Evolutionary conservation across 768 basidiomycete species (phyloP).

Genomic region (Strobilomyces echinocephalus): DNA sequence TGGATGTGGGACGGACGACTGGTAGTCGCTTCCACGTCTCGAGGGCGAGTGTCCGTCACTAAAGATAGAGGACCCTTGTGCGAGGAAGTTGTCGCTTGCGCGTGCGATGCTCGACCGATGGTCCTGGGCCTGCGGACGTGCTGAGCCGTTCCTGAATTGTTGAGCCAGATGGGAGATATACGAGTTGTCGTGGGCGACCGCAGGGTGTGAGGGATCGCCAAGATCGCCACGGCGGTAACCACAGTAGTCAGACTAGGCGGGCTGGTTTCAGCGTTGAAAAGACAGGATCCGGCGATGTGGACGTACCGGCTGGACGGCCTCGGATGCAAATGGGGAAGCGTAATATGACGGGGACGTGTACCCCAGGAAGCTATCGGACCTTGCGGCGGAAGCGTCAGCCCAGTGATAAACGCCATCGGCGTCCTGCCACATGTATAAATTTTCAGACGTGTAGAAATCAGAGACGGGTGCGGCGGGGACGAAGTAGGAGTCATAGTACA

Average conservation of each 20-base stretch:
- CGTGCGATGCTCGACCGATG: slow-evolving; percentile 30
- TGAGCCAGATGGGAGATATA: slow-evolving; percentile 24
- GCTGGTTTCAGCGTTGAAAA: slow-evolving; percentile 3
- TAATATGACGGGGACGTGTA: slow-evolving; percentile 16
- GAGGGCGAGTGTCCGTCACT: slow-evolving; percentile 19
- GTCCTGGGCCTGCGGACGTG: slow-evolving; percentile 26
- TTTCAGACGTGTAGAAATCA: slow-evolving; percentile 27
- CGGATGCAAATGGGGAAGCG: slow-evolving; percentile 15
- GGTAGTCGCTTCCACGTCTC: slow-evolving; percentile 18
- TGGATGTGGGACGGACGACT: slow-evolving; percentile 11
- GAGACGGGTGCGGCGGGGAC: slow-evolving; percentile 8
- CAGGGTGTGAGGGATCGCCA: slow-evolving; percentile 9
- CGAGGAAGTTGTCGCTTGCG: slow-evolving; percentile 31
- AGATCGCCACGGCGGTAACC: slow-evolving; percentile 16
- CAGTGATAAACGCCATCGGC: slow-evolving; percentile 25
- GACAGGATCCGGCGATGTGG: background rate
- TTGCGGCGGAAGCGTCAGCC: slow-evolving; percentile 21
- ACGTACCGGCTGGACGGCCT: slow-evolving; percentile 17
- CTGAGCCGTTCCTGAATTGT: slow-evolving; percentile 16
- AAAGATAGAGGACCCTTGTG: slow-evolving; percentile 30
- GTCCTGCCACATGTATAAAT: slow-evolving; percentile 28
- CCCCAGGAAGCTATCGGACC: slow-evolving; percentile 23
- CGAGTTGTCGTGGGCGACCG: slow-evolving; percentile 14
- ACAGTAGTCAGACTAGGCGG: slow-evolving; percentile 14
- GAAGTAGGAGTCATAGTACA: slow-evolving; percentile 20